Evolutionary conservation across 1,284 basidiomycete species (phyloP).

Genomic region (Coniferiporia sulphurascens): DNA sequence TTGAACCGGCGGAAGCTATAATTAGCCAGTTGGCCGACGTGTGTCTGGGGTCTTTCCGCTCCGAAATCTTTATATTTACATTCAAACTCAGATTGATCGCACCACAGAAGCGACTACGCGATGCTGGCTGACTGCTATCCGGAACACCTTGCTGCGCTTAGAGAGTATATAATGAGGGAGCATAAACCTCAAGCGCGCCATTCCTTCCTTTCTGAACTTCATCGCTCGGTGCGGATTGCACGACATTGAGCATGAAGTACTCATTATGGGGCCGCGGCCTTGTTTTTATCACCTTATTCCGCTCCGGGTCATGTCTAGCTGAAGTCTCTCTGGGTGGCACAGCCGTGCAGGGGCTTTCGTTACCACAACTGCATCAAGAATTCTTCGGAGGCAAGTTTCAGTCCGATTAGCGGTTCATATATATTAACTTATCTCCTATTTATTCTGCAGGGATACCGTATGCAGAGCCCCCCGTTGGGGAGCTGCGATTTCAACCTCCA

Average conservation of each 20-base stretch:
- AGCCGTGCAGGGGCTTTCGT: not conserved
- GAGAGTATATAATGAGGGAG: too few relatives aligned
- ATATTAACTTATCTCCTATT: not conserved
- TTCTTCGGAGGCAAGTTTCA: constrained; percentile 3
- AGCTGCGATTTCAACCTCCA: constrained; percentile 54
- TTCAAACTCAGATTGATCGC: too few relatives aligned
- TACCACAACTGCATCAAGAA: constrained; percentile 2
- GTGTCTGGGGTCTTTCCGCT: too few relatives aligned
- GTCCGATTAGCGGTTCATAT: not conserved
- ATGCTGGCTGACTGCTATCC: too few relatives aligned
- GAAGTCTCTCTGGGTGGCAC: not conserved
- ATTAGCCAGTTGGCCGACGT: too few relatives aligned
- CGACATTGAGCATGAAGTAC: not conserved
- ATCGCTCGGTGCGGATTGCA: not conserved
- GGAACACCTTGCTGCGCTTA: too few relatives aligned
- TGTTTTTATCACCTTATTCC: not conserved
- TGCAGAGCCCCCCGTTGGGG: constrained; percentile 52
- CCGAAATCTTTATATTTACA: too few relatives aligned
- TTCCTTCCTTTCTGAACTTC: too few relatives aligned
- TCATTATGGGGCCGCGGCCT: not conserved
- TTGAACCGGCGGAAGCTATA: too few relatives aligned
- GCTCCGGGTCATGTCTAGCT: not conserved
- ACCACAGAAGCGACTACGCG: too few relatives aligned
- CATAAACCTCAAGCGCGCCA: too few relatives aligned
- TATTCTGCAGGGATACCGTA: constrained; percentile 50